Conservation (phyloP, 371 early-diverging fungal genomes). For the Mucor circinelloides region DNA sequence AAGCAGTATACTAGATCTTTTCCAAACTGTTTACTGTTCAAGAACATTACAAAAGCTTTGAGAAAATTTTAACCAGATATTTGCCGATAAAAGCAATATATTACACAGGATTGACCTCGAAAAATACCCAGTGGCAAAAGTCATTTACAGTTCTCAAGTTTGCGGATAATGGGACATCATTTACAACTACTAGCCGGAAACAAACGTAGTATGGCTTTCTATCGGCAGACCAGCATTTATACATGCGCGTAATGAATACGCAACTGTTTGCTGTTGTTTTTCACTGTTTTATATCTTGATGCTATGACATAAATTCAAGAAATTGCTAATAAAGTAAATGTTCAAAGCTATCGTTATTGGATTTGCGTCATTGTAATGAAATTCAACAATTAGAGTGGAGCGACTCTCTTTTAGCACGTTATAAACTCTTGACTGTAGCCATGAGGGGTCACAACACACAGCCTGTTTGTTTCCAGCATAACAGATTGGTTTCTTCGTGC, state of each 20-base stretch:
- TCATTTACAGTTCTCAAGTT: background rate
- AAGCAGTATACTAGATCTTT: background rate
- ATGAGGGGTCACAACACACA: background rate
- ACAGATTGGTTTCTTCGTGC: no score
- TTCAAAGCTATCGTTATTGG: background rate
- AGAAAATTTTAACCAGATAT: background rate
- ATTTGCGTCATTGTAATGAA: background rate
- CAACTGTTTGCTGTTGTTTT: background rate
- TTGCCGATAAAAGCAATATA: background rate
- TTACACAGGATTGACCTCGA: background rate
- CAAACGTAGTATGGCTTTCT: background rate
- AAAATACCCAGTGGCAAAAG: background rate
- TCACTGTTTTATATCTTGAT: background rate
- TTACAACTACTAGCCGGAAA: background rate
- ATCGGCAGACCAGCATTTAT: background rate
- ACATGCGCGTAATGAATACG: background rate
- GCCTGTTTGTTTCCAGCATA: conserved; percentile 3
- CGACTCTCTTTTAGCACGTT: background rate
- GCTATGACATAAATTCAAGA: background rate
- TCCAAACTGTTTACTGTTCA: background rate
- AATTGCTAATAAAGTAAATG: conserved; percentile 3
- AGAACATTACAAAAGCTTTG: background rate
- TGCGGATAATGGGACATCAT: background rate
- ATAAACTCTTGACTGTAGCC: background rate
- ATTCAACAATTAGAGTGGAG: background rate